These are phyloP conservation scores for Fusarium hostae DNA, from an alignment of 2,329 filamentous ascomycete species.

Conservation along the genomic window DNA sequence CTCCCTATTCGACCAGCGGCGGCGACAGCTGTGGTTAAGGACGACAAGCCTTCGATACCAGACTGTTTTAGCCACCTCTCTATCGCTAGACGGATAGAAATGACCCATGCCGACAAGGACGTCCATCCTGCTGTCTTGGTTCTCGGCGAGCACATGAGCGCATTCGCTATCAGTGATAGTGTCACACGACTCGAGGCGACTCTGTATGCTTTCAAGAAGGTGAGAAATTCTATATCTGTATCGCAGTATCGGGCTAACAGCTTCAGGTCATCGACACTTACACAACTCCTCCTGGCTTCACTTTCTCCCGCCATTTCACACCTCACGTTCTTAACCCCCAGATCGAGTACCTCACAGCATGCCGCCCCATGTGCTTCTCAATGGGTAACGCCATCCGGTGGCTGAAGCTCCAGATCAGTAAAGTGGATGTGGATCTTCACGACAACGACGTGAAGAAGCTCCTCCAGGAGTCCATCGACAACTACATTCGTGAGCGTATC, in stretches of 20 bases:
- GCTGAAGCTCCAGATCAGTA: constrained; percentile 91
- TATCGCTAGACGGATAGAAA: constrained; percentile 67
- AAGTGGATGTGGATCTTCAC: constrained; percentile 85
- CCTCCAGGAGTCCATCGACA: constrained; percentile 84
- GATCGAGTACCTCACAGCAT: constrained; percentile 93
- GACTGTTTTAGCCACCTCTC: constrained; percentile 86
- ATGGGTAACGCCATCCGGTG: constrained; percentile 98
- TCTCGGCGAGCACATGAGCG: constrained; percentile 89
- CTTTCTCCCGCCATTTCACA: constrained; percentile 89
- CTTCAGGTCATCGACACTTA: constrained; percentile 89
- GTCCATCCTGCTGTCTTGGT: constrained; percentile 88
- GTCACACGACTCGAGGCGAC: constrained; percentile 89
- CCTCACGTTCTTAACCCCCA: constrained; percentile 92
- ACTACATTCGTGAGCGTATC: constrained; percentile 90
- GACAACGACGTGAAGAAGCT: constrained; percentile 84
- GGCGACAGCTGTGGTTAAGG: constrained; percentile 56
- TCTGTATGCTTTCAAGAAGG: constrained; percentile 88
- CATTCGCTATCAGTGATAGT: constrained; percentile 89
- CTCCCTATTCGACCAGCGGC: constrained; percentile 47
- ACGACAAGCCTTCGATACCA: constrained; percentile 69
- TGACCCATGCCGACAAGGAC: constrained; percentile 73
- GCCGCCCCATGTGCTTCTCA: constrained; percentile 93
- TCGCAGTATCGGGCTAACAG: constrained; percentile 5
- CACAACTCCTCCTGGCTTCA: constrained; percentile 84
- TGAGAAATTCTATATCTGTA: constrained; percentile 49